Percentiles rank a stretch among this genome's conserved stretches.
phyloP scores from a whole-genome alignment of 2,329 filamentous ascomycete species.

The Ceratocystis destructans region DNA sequence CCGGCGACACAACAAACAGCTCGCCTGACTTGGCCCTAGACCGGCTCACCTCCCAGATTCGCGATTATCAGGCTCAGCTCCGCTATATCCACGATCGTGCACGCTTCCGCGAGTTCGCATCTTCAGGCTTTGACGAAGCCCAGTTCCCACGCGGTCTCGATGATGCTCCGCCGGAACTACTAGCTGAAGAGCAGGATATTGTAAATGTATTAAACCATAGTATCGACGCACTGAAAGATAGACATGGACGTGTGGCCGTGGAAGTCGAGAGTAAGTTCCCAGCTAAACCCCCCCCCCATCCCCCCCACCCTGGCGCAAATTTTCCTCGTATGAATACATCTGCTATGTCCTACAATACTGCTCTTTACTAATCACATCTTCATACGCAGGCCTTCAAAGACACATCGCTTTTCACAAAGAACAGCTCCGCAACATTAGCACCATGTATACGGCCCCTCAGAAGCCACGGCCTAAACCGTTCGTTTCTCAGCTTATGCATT shows the following conservation, averaged over 20 bases:
- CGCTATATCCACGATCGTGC: conserved; percentile 28
- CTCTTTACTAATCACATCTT: not conserved
- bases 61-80: conserved; percentile 20
- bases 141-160: conserved; percentile 29
- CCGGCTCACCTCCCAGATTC: conserved; percentile 13
- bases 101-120: conserved; percentile 28
- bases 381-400: conserved; percentile 11
- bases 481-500: conserved; percentile 33
- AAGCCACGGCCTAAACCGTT: conserved; percentile 29
- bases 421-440: conserved; percentile 29
- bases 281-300: not conserved
- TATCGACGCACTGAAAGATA: conserved; percentile 24
- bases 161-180: conserved; percentile 28
- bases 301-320: too few relatives aligned
- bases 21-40: not conserved
- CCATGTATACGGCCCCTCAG: conserved; percentile 29
- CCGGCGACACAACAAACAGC: not conserved
- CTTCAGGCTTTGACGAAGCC: conserved; percentile 29
- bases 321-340: too few relatives aligned
- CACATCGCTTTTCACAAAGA: conserved; percentile 18
- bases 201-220: conserved; percentile 24
- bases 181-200: conserved; percentile 25
- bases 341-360: too few relatives aligned
- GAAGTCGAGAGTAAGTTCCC: conserved; percentile 9
- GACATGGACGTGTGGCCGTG: not conserved